Conservation (phyloP, 169 alveolate species). For the Plasmodium gallinaceum region DNA sequence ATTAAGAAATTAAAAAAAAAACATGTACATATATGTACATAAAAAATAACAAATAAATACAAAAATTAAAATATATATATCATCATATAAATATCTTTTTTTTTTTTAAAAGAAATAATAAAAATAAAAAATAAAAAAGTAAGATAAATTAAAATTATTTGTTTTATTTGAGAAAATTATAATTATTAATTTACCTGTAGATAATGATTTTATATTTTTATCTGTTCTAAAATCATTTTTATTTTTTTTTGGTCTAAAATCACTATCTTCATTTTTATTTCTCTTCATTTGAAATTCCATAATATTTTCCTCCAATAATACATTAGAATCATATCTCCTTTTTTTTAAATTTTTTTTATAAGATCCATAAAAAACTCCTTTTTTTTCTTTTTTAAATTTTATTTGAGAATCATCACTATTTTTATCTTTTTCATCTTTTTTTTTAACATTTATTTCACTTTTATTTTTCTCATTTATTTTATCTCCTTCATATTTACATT, state of each 20-base stretch:
- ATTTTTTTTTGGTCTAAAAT: conserved; percentile 17
- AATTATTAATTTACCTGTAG: conserved; percentile 9
- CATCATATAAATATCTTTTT: not conserved
- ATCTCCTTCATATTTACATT: not conserved
- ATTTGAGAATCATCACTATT: conserved; percentile 13
- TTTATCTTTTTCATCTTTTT: conserved; percentile 28
- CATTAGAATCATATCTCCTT: conserved; percentile 45
- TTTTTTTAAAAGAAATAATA: not conserved
- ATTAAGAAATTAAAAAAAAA: not conserved
- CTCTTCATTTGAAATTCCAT: conserved; percentile 40
- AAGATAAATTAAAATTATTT: too few relatives aligned
- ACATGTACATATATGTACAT: not conserved
- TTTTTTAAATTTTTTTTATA: conserved; percentile 60
- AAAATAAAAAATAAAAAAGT: not conserved
- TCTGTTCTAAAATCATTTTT: conserved; percentile 1
- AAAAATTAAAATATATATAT: not conserved
- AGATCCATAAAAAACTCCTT: conserved; percentile 54
- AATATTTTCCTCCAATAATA: conserved; percentile 24
- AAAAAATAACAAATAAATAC: not conserved
- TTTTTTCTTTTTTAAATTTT: conserved; percentile 39
- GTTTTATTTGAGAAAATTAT: too few relatives aligned
- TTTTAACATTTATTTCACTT: not conserved
- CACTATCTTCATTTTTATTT: conserved; percentile 44
- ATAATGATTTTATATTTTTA: conserved; percentile 1
- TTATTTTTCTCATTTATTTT: conserved; percentile 8